Percentiles rank a stretch among this genome's conserved stretches.
phyloP scores from a whole-genome alignment of 2,329 filamentous ascomycete genomes.

The Fusarium luffae region DNA sequence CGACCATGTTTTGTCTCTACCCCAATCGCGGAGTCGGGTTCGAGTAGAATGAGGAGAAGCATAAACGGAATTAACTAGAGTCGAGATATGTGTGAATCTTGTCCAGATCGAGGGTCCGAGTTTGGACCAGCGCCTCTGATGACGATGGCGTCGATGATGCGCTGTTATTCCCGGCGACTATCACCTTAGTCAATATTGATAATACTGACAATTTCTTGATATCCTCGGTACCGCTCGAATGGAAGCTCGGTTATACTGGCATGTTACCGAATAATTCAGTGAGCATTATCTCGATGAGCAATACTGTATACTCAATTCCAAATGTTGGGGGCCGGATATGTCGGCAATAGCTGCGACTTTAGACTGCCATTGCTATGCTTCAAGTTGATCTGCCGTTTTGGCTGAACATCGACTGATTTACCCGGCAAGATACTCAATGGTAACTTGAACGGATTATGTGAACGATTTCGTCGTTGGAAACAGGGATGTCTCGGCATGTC shows the following conservation, averaged over 20 bases:
- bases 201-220: background rate
- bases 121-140: conserved; percentile 12
- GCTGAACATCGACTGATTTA: conserved; percentile 4
- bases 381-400: background rate
- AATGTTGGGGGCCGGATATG: background rate
- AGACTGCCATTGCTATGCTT: background rate
- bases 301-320: background rate
- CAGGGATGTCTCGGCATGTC: conserved; percentile 26
- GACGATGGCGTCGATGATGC: conserved; percentile 17
- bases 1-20: conserved; percentile 8
- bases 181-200: background rate
- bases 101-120: conserved; percentile 5
- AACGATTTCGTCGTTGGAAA: conserved; percentile 6
- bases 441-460: conserved; percentile 9
- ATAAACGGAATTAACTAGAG: conserved; percentile 16
- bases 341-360: conserved; percentile 8
- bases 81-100: conserved; percentile 1
- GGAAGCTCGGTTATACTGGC: conserved; percentile 31
- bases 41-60: conserved; percentile 37
- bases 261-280: conserved; percentile 1
- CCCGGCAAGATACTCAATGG: conserved; percentile 14
- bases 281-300: background rate
- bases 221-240: conserved; percentile 34
- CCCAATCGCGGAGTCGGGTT: conserved; percentile 18
- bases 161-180: conserved; percentile 37